Evolutionary conservation across 2,329 filamentous ascomycete species (phyloP).

Genomic region (Hortaea werneckii): DNA sequence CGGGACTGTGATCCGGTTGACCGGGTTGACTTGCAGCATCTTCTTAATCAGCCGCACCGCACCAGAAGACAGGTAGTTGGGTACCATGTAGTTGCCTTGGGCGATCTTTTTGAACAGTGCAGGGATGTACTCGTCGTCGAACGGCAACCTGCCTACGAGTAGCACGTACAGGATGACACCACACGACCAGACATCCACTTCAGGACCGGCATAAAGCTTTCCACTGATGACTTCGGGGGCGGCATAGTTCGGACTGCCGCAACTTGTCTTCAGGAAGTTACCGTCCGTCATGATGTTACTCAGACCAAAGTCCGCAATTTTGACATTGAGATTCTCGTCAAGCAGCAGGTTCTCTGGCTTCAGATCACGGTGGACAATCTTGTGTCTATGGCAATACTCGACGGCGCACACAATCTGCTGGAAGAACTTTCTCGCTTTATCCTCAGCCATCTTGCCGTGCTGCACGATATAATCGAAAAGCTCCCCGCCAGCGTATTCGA

Average conservation of each 20-base stretch:
- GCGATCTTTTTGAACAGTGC: conserved; percentile 97
- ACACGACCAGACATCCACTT: conserved; percentile 96
- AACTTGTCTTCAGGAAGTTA: conserved; percentile 97
- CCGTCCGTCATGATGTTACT: conserved; percentile 99
- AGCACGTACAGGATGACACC: conserved; percentile 58
- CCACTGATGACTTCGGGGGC: conserved; percentile 96
- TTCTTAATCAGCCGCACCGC: conserved; percentile 74
- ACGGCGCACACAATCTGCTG: conserved; percentile 98
- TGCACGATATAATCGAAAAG: conserved; percentile 97
- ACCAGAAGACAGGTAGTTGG: conserved; percentile 78
- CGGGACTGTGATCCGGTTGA: conserved; percentile 85
- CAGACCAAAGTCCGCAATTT: conserved; percentile 96
- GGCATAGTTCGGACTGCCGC: conserved; percentile 95
- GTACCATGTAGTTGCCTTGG: conserved; percentile 84
- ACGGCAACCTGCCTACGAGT: conserved; percentile 64
- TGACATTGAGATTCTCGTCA: conserved; percentile 92
- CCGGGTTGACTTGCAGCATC: conserved; percentile 91
- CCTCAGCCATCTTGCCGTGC: conserved; percentile 81
- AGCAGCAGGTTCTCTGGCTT: conserved; percentile 96
- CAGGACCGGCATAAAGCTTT: conserved; percentile 91
- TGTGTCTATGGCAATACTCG: conserved; percentile 97
- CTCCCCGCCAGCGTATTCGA: conserved; percentile 94
- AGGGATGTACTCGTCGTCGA: conserved; percentile 97
- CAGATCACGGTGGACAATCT: conserved; percentile 94
- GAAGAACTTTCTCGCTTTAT: conserved; percentile 92